phyloP scores from a whole-genome alignment of 164 flowering plant genomes.

The Vitis cinerea region DNA sequence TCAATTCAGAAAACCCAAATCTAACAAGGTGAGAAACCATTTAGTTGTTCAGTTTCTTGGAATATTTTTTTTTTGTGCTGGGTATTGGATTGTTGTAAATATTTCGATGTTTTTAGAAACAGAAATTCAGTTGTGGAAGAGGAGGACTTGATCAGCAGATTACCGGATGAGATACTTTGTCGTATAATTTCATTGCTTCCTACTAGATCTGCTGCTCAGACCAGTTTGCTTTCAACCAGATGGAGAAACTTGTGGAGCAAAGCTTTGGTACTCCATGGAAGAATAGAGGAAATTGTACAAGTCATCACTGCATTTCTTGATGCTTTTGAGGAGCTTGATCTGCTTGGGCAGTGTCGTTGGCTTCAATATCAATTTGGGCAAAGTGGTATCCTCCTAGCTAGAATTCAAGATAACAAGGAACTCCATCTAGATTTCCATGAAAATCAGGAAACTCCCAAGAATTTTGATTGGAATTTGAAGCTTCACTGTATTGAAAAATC shows the following conservation, averaged over 20 bases:
- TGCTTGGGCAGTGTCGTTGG: constrained; percentile 11
- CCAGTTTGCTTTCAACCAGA: constrained; percentile 20
- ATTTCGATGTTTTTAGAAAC: too few species aligned
- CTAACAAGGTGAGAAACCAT: too few species aligned
- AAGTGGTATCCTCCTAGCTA: constrained; percentile 10
- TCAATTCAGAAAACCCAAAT: too few species aligned
- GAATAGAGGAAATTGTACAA: constrained; percentile 6
- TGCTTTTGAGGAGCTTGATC: constrained; percentile 16
- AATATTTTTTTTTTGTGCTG: too few species aligned
- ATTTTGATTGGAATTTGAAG: constrained; percentile 17
- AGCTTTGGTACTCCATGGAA: constrained; percentile 13
- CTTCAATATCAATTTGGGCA: constrained; percentile 19
- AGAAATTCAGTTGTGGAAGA: background rate
- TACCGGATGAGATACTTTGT: constrained; percentile 23
- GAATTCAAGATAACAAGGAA: constrained; percentile 12
- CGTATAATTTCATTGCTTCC: constrained; percentile 22
- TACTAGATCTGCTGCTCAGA: constrained; percentile 20
- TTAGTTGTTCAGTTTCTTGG: too few species aligned
- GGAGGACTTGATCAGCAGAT: constrained; percentile 13
- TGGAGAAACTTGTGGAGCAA: constrained; percentile 25
- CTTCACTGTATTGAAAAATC: background rate
- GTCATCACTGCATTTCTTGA: constrained; percentile 12
- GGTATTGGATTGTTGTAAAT: too few species aligned
- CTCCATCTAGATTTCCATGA: constrained; percentile 22
- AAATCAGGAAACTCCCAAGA: background rate